Percentiles rank a stretch among this genome's conserved stretches.
Evolutionary conservation across 805 yeast species (phyloP).

Genomic region (Saccharomycopsis sp.): DNA sequence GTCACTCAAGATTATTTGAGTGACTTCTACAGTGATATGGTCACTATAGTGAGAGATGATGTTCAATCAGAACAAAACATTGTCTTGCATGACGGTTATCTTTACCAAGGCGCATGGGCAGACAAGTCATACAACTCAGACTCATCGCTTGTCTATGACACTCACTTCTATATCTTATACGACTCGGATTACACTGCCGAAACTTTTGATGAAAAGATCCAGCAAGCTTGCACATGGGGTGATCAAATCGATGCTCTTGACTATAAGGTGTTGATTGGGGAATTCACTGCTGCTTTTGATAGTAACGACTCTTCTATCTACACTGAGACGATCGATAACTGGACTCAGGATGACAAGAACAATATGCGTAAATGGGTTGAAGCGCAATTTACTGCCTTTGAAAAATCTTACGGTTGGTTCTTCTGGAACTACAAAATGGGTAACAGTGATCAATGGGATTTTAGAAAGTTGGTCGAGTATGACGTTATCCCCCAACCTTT

Average conservation of each 20-base stretch:
- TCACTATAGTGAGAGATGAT: slow-evolving; percentile 35
- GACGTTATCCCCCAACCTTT: slow-evolving; percentile 61
- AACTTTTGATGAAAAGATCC: slow-evolving; percentile 19
- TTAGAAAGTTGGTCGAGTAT: slow-evolving; percentile 40
- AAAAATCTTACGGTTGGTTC: slow-evolving; percentile 49
- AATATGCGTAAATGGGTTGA: slow-evolving; percentile 51
- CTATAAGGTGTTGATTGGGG: slow-evolving; percentile 19
- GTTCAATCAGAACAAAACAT: slow-evolving; percentile 35
- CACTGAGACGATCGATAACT: slow-evolving; percentile 32
- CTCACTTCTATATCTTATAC: slow-evolving; percentile 20
- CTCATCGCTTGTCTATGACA: slow-evolving; percentile 14
- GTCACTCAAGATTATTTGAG: slow-evolving; percentile 36
- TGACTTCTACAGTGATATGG: slow-evolving; percentile 38
- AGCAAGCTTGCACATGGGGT: slow-evolving; percentile 22
- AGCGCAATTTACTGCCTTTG: slow-evolving; percentile 51
- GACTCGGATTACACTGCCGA: slow-evolving; percentile 12
- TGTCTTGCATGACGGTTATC: slow-evolving; percentile 63
- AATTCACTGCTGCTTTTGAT: slow-evolving; percentile 22
- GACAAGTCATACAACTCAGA: slow-evolving; percentile 17
- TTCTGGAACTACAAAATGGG: slow-evolving; percentile 74
- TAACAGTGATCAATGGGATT: slow-evolving; percentile 61
- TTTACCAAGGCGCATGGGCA: slow-evolving; percentile 50
- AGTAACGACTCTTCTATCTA: slow-evolving; percentile 14
- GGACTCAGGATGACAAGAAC: slow-evolving; percentile 37
- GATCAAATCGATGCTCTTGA: slow-evolving; percentile 14